These are phyloP conservation scores for Cucumis melo DNA, from an alignment of 306 rosid species.

Conservation along the genomic window DNA sequence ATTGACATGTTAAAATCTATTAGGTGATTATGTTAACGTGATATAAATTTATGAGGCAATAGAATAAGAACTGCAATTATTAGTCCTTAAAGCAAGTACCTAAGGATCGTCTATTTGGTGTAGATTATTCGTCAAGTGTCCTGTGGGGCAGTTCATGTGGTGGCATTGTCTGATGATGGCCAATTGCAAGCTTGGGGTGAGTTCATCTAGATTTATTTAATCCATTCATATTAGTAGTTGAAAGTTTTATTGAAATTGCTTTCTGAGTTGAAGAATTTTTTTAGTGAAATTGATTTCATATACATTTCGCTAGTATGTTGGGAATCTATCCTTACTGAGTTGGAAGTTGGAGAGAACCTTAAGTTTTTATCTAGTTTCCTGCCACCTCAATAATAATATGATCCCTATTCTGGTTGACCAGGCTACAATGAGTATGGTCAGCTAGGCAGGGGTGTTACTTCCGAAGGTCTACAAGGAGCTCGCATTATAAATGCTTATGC, in stretches of 20 bases:
- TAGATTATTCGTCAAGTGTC: constrained; percentile 79
- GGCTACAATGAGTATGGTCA: constrained; percentile 98
- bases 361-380: constrained; percentile 12
- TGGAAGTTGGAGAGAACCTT: constrained; percentile 12
- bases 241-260: neutral
- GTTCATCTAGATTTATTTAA: neutral
- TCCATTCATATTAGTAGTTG: neutral
- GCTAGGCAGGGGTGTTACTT: constrained; percentile 90
- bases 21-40: neutral
- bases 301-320: neutral
- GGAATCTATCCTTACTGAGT: constrained; percentile 6
- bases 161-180: constrained; percentile 83
- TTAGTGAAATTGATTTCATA: neutral
- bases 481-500: constrained; percentile 66
- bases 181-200: constrained; percentile 89
- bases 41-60: neutral
- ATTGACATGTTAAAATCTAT: neutral
- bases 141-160: constrained; percentile 88
- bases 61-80: neutral
- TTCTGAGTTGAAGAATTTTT: neutral
- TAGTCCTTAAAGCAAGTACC: neutral
- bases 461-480: constrained; percentile 88
- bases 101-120: neutral
- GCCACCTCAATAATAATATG: constrained; percentile 18
- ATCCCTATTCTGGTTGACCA: constrained; percentile 49